phyloP scores from a whole-genome alignment of 495 filamentous ascomycete genomes.

The Hypoxylon lenormandii region DNA sequence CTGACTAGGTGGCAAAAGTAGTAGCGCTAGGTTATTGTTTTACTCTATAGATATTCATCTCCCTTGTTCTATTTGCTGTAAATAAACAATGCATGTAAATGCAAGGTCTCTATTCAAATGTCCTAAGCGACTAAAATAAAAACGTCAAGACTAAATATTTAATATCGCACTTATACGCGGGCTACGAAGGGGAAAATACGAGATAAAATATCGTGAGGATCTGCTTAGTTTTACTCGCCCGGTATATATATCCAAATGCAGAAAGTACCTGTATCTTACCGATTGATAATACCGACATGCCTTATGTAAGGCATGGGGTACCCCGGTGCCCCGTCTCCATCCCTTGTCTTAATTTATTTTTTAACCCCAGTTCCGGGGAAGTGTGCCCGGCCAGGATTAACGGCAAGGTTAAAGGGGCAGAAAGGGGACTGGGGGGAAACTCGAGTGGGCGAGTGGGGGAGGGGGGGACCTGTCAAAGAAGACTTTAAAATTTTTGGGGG shows the following conservation, averaged over 20 bases:
- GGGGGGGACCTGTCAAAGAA: slow-evolving; percentile 7
- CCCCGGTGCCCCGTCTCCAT: slow-evolving; percentile 2
- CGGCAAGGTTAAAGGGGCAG: slow-evolving; percentile 35
- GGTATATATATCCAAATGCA: slow-evolving; percentile 18
- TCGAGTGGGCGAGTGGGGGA: too few species aligned
- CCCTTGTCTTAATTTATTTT: slow-evolving; percentile 32
- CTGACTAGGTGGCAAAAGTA: too few species aligned
- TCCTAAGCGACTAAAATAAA: background rate
- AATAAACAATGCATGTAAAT: background rate
- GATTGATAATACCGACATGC: slow-evolving; percentile 10
- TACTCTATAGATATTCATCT: background rate
- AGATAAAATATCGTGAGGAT: background rate
- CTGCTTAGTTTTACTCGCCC: background rate
- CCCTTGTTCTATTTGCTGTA: slow-evolving; percentile 3
- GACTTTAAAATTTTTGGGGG: slow-evolving; percentile 3
- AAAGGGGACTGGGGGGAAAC: background rate
- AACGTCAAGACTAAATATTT: background rate
- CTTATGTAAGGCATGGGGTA: slow-evolving; percentile 21
- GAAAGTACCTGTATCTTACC: slow-evolving; percentile 14
- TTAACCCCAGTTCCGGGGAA: slow-evolving; percentile 45
- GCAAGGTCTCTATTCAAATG: background rate
- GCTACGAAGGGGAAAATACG: background rate
- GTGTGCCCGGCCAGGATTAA: slow-evolving; percentile 41
- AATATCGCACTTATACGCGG: background rate
- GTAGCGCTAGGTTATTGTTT: too few species aligned